Evolutionary conservation across 2,329 filamentous ascomycete species (phyloP), one percentile per base, ranked within the genome.

Genomic region (Phialophora expanda): DNA sequence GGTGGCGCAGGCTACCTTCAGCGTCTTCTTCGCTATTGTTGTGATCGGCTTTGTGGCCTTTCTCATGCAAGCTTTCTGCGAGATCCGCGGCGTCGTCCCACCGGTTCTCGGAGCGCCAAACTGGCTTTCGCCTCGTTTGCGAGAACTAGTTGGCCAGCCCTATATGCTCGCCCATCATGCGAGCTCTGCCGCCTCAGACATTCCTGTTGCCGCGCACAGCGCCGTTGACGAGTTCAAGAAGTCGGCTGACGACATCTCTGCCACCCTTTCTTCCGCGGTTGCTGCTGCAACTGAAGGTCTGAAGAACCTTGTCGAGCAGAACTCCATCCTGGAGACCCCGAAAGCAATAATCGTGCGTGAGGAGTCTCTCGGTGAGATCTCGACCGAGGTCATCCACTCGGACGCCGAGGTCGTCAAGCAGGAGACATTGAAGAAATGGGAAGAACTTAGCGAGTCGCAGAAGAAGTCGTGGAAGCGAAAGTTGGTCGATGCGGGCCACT

Each of bases 401-500:
- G 71, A 72, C 24, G 67, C 66, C 17, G 66, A 70, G 12, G 20
- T 69, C 22, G 56, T 71, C 17, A 64, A 68, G 22, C 61, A 69
- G 22, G 72, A 69, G 24, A 71, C 68, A n/a, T 20, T 72, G 14
- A 87, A 83, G 76, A 80, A 83, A 62, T 96, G 91, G 91, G 87
- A 92, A 64, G 86, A 93, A 66, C 78, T 96, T 53, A 81, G 82
- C 5, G 80, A 84, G 12, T 78, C 85, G 61, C 86, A 93, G 76
- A 86, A 86, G 75, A 79, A 82, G 59, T 79, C 81, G 20, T 96
- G 92, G 92, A 92, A 87, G 78, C 78, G 85, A 70, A 86, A 84
- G 74, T 82, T 96, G 41, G 81, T 82, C 62, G 83, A 88, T 62
- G 88, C 90, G 0, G 92, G 92, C 0, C 86, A 92, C 69, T 96